Percentiles rank a stretch among this genome's conserved stretches.
phyloP scores from a whole-genome alignment of 2,329 filamentous ascomycete species.

The Paraphaeosphaeria minitans region DNA sequence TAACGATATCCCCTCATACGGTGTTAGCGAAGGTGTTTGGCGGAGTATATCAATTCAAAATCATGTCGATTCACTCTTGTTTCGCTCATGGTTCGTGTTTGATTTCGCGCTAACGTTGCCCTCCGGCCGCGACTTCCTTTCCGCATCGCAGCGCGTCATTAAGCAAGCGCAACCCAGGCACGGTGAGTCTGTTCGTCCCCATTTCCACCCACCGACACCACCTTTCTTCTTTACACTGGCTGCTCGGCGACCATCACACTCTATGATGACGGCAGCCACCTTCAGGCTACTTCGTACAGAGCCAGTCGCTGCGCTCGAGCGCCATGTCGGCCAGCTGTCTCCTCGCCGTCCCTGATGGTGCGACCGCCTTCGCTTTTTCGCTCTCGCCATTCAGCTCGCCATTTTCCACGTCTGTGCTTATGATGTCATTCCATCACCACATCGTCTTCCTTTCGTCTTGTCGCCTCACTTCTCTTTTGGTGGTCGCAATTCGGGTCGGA shows the following conservation, averaged over 20 bases:
- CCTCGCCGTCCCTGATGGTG: conserved; percentile 19
- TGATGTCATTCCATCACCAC: conserved; percentile 28
- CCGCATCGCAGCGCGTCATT: background rate
- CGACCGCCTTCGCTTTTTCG: conserved; percentile 19
- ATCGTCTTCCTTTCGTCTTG: background rate
- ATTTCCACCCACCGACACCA: background rate
- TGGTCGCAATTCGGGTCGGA: conserved; percentile 2
- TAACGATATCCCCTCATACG: conserved; percentile 16
- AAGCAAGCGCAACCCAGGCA: background rate
- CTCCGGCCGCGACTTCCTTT: background rate
- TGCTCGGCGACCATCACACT: background rate
- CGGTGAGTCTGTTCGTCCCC: background rate
- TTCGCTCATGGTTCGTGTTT: conserved; percentile 1
- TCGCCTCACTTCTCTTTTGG: background rate
- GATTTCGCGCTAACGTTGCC: background rate
- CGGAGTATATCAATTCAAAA: conserved; percentile 16
- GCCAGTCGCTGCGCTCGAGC: conserved; percentile 17
- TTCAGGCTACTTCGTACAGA: conserved; percentile 1
- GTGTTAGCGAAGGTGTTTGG: conserved; percentile 16
- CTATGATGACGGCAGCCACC: background rate
- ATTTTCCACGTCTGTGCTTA: conserved; percentile 18
- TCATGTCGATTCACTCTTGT: conserved; percentile 18
- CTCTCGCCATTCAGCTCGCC: conserved; percentile 15
- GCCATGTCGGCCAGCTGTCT: conserved; percentile 15
- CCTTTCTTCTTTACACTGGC: no score